phyloP scores from a whole-genome alignment of 306 rosid genomes.

The Sophora flavescens region DNA sequence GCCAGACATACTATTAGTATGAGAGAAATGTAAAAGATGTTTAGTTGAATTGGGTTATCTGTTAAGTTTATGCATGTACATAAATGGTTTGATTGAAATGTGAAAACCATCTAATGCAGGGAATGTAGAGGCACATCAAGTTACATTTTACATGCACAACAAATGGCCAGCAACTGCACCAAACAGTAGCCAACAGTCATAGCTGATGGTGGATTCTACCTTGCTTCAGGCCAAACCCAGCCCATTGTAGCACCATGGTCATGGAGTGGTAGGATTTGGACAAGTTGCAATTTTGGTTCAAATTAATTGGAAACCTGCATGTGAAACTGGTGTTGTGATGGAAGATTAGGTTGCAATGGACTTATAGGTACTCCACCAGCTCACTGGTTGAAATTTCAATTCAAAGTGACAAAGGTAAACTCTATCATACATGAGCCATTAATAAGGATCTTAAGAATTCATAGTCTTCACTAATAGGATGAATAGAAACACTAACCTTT shows the following conservation, averaged over 20 bases:
- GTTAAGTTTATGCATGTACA: neutral
- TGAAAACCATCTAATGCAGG: constrained; percentile 48
- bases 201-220: constrained; percentile 87
- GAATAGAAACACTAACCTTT: no score
- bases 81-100: no score
- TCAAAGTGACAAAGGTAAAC: constrained; percentile 64
- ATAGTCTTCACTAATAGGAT: no score
- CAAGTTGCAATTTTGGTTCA: constrained; percentile 70
- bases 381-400: constrained; percentile 71
- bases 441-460: no score
- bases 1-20: no score
- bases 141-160: constrained; percentile 63
- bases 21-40: neutral
- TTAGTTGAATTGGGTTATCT: neutral
- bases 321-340: constrained; percentile 91
- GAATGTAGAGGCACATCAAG: constrained; percentile 54
- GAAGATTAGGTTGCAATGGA: constrained; percentile 81
- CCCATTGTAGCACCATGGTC: constrained; percentile 63
- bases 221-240: constrained; percentile 59
- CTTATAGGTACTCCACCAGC: constrained; percentile 85
- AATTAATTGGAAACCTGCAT: constrained; percentile 61
- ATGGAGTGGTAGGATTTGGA: constrained; percentile 98
- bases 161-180: constrained; percentile 96
- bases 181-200: constrained; percentile 72
- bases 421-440: no score